A percentile compares a stretch with the other conserved stretches of the same genome.
These are phyloP conservation scores for Lasiosphaeris hirsuta DNA, from an alignment of 495 filamentous ascomycete species.

Conservation along the genomic window DNA sequence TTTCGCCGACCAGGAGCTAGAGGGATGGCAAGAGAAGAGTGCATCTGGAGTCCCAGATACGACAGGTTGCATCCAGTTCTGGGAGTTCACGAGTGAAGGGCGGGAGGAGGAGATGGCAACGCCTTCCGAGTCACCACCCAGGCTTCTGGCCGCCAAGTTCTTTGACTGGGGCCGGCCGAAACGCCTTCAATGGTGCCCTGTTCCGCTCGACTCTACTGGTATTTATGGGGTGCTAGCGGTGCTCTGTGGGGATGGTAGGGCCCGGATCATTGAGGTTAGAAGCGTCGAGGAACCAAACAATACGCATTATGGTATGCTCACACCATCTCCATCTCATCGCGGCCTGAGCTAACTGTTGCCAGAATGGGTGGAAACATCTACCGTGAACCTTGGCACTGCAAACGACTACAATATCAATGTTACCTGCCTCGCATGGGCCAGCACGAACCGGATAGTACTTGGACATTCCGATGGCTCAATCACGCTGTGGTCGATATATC, in stretches of 20 bases:
- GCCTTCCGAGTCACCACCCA: slow-evolving; percentile 23
- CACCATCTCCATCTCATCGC: neutral
- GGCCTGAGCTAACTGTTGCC: slow-evolving; percentile 13
- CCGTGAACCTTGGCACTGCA: slow-evolving; percentile 36
- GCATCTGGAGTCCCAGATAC: slow-evolving; percentile 19
- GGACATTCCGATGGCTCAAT: slow-evolving; percentile 48
- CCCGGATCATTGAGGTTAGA: slow-evolving; percentile 39
- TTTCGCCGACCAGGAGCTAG: slow-evolving; percentile 38
- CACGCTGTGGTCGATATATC: slow-evolving; percentile 46
- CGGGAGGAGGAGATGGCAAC: slow-evolving; percentile 14
- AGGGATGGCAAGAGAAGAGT: slow-evolving; percentile 19
- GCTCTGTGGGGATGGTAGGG: slow-evolving; percentile 41
- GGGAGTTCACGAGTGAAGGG: slow-evolving; percentile 33
- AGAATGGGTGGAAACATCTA: slow-evolving; percentile 41
- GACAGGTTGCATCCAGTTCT: slow-evolving; percentile 41
- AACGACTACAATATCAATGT: slow-evolving; percentile 42
- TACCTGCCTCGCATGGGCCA: slow-evolving; percentile 48
- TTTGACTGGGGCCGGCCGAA: slow-evolving; percentile 42
- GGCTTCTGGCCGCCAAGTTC: slow-evolving; percentile 30
- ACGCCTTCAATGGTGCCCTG: slow-evolving; percentile 45
- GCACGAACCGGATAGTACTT: slow-evolving; percentile 44
- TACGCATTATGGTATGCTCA: slow-evolving; percentile 33
- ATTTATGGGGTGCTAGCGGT: slow-evolving; percentile 35
- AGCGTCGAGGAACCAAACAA: slow-evolving; percentile 20
- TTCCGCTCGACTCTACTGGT: slow-evolving; percentile 27